A percentile compares a stretch with the other conserved stretches of the same genome.
phyloP scores from a whole-genome alignment of 805 yeast species.

The Candida montana region DNA sequence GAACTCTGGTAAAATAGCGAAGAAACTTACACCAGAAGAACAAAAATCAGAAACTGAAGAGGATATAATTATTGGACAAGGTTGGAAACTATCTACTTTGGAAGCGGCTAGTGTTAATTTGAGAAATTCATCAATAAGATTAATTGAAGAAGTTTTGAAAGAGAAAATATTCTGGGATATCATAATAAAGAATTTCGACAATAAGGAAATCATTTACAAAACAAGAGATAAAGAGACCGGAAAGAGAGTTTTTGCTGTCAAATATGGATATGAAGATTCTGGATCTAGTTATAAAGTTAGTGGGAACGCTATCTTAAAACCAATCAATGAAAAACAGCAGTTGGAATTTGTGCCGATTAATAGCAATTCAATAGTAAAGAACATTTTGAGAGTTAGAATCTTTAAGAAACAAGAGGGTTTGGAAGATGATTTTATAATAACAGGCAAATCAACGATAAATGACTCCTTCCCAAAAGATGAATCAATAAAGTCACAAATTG shows the following conservation, averaged over 20 bases:
- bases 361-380: constrained; percentile 29
- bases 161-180: constrained; percentile 71
- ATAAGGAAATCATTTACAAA: constrained; percentile 62
- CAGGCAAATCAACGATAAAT: constrained; percentile 46
- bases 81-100: constrained; percentile 81
- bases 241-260: constrained; percentile 62
- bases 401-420: constrained; percentile 44
- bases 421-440: constrained; percentile 45
- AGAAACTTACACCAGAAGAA: constrained; percentile 18
- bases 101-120: constrained; percentile 49
- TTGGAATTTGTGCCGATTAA: constrained; percentile 38
- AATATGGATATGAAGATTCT: constrained; percentile 87
- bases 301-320: constrained; percentile 70
- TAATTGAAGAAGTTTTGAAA: constrained; percentile 48
- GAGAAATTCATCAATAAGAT: constrained; percentile 42
- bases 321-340: constrained; percentile 31
- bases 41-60: constrained; percentile 18
- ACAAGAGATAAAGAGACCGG: constrained; percentile 51
- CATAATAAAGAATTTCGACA: constrained; percentile 21
- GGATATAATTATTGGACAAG: constrained; percentile 34
- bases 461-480: constrained; percentile 20
- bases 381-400: constrained; percentile 55
- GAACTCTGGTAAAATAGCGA: constrained; percentile 35
- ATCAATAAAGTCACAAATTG: constrained; percentile 51
- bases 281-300: constrained; percentile 66